phyloP scores from a whole-genome alignment of 2,329 filamentous ascomycete genomes.

The Trichoderma aggressivum region DNA sequence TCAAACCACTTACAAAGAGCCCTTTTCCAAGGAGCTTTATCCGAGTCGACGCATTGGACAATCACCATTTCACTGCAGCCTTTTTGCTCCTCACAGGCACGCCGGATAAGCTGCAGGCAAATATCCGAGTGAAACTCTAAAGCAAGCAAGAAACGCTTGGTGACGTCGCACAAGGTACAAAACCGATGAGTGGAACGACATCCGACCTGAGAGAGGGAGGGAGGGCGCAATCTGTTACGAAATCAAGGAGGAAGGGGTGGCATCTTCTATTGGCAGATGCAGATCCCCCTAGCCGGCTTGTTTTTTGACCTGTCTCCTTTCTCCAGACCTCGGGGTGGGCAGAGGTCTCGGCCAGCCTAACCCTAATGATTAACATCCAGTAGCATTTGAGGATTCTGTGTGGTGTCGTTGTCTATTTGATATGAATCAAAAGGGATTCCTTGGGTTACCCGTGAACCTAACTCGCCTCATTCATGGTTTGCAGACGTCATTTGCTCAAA shows the following conservation, averaged over 20 bases:
- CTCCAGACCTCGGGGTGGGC: neutral
- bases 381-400: neutral
- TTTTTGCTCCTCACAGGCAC: neutral
- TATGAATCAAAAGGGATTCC: neutral
- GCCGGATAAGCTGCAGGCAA: constrained; percentile 7
- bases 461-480: neutral
- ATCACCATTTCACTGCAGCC: neutral
- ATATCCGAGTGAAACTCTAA: constrained; percentile 9
- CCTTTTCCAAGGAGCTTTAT: neutral
- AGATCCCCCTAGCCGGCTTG: neutral
- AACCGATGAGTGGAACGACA: neutral
- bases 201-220: neutral
- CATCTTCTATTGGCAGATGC: neutral
- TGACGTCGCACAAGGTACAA: neutral
- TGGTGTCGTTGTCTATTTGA: neutral
- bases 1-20: neutral
- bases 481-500: neutral
- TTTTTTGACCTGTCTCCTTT: neutral
- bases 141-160: neutral
- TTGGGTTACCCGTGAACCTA: neutral
- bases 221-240: constrained; percentile 8
- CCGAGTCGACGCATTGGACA: neutral
- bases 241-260: neutral
- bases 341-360: neutral
- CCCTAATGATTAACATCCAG: neutral